These are phyloP conservation scores for Przewalskia tangutica DNA, from an alignment of 257 asterid species.

Conservation along the genomic window DNA sequence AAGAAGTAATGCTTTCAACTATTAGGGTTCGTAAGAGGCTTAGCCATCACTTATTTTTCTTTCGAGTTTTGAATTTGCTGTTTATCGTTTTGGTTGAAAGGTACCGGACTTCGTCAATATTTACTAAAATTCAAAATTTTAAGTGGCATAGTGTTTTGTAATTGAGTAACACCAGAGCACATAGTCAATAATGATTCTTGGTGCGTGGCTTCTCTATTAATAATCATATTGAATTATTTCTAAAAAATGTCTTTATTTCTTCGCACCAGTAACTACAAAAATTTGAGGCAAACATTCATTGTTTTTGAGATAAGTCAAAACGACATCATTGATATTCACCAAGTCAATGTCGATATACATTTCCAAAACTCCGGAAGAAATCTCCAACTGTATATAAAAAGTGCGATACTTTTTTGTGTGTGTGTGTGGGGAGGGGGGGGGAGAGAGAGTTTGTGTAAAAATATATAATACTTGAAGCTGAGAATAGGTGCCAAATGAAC, in stretches of 20 bases:
- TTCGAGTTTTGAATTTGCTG: background rate
- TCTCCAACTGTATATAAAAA: too few relatives aligned
- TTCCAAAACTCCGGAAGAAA: too few relatives aligned
- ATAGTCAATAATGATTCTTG: background rate
- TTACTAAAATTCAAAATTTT: background rate
- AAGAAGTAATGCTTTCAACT: background rate
- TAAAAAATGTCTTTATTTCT: background rate
- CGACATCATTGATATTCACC: background rate
- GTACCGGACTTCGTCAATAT: background rate
- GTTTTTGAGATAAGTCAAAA: background rate
- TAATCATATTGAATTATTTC: background rate
- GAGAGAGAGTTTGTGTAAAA: too few relatives aligned
- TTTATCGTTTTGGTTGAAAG: background rate
- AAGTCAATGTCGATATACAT: too few relatives aligned
- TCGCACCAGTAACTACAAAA: background rate
- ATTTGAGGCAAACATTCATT: background rate
- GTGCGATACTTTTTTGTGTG: too few relatives aligned
- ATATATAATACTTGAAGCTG: too few relatives aligned
- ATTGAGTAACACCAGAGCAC: background rate
- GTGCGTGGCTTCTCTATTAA: background rate
- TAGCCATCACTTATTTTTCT: background rate
- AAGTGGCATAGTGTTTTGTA: background rate
- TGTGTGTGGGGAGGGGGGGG: too few relatives aligned
- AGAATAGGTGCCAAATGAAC: too few relatives aligned
- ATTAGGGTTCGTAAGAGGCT: background rate